Percentiles rank a stretch among this genome's conserved stretches.
Evolutionary conservation across 129 eudicot species (phyloP).

Genomic region (Apium graveolens): DNA sequence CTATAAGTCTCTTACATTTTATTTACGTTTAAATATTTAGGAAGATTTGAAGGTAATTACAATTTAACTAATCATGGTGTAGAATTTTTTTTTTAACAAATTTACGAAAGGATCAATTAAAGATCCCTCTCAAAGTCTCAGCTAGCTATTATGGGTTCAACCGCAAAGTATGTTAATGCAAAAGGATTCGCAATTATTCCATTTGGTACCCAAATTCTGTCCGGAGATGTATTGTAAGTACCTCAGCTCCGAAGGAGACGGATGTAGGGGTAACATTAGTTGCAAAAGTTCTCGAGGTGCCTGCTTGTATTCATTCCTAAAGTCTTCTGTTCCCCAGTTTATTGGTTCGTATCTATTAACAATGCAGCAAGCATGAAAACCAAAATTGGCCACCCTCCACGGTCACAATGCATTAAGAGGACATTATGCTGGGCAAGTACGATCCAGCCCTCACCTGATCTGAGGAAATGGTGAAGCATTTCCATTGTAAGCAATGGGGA

Average conservation of each 20-base stretch:
- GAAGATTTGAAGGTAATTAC: too few species aligned
- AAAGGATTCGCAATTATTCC: constrained; percentile 62
- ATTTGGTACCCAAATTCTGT: constrained; percentile 59
- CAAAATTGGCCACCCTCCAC: constrained; percentile 68
- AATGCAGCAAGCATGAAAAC: constrained; percentile 83
- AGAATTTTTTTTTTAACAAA: too few species aligned
- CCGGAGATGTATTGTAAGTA: constrained; percentile 76
- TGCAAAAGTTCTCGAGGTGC: constrained; percentile 75
- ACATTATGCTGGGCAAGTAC: constrained; percentile 61
- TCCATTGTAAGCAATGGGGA: too few species aligned
- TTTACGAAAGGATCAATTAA: too few species aligned
- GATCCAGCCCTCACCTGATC: too few species aligned
- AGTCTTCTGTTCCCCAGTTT: constrained; percentile 61
- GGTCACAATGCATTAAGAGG: constrained; percentile 77
- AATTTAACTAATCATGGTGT: too few species aligned
- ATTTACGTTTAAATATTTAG: too few species aligned
- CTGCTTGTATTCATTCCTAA: constrained; percentile 76
- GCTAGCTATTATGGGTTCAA: constrained; percentile 78
- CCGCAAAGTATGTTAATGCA: constrained; percentile 68
- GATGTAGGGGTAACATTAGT: constrained; percentile 53
- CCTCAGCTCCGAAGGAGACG: constrained; percentile 79
- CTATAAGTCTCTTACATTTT: too few species aligned
- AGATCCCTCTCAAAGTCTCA: constrained; percentile 86
- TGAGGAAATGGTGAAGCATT: too few species aligned
- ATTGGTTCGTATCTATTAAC: constrained; percentile 55